Conservation (phyloP, 495 filamentous ascomycete species). For the Astrothelium subdiscretum region DNA sequence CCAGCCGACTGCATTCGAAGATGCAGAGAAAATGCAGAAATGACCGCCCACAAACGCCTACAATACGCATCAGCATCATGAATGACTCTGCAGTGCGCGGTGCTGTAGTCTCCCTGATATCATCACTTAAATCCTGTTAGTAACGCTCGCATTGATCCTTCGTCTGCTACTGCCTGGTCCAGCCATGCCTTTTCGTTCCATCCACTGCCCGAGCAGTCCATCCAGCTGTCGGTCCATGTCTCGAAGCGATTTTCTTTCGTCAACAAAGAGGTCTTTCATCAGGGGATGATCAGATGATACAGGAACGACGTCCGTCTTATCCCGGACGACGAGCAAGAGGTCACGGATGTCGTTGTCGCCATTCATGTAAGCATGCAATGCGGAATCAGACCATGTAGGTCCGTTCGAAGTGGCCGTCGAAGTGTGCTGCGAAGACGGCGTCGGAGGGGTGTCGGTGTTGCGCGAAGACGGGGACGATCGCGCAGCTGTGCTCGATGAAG, state of each 20-base stretch:
- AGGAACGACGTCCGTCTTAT: slow-evolving; percentile 68
- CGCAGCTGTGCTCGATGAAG: background rate
- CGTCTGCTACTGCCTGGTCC: background rate
- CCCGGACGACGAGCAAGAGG: slow-evolving; percentile 80
- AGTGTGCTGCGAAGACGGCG: slow-evolving; percentile 24
- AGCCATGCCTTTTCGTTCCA: slow-evolving; percentile 26
- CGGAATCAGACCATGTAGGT: slow-evolving; percentile 71
- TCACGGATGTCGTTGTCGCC: slow-evolving; percentile 86
- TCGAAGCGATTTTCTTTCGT: slow-evolving; percentile 67
- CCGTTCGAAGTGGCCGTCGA: slow-evolving; percentile 6
- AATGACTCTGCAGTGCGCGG: background rate
- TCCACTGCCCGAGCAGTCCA: slow-evolving; percentile 73
- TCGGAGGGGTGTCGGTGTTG: slow-evolving; percentile 9
- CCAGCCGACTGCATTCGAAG: background rate
- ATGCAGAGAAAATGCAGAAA: background rate
- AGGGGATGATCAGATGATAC: slow-evolving; percentile 73
- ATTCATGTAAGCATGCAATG: slow-evolving; percentile 79
- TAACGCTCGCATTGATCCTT: background rate
- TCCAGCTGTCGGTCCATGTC: slow-evolving; percentile 80
- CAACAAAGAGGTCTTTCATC: slow-evolving; percentile 66
- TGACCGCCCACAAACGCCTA: background rate
- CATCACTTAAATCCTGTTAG: background rate
- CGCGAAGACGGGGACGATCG: background rate
- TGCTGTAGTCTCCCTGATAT: background rate
- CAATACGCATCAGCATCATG: background rate